Evolutionary conservation across 352 stramenopile genomes (phyloP).

Genomic region (Phytophthora boehmeriae): DNA sequence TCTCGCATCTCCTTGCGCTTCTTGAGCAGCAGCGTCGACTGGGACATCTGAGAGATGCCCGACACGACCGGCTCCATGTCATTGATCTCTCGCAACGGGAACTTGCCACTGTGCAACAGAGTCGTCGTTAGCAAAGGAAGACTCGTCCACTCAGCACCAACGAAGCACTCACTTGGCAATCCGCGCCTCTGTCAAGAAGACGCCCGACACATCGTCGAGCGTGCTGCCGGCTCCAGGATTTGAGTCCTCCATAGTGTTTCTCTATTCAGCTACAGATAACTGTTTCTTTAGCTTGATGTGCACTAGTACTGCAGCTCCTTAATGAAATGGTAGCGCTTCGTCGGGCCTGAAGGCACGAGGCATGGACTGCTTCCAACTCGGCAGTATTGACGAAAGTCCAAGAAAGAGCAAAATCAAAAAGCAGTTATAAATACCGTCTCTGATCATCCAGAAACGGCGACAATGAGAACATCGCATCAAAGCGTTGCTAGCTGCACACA

Average conservation of each 20-base stretch:
- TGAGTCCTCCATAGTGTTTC: constrained; percentile 24
- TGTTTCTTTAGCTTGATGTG: not conserved
- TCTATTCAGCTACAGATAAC: not conserved
- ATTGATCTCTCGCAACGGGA: constrained; percentile 59
- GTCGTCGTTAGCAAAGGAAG: not conserved
- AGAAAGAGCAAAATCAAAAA: too few relatives aligned
- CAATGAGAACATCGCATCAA: too few relatives aligned
- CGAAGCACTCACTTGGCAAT: constrained; percentile 51
- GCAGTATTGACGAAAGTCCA: not conserved
- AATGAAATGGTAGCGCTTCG: not conserved
- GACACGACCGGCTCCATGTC: constrained; percentile 82
- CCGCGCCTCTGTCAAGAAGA: constrained; percentile 81
- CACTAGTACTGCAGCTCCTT: not conserved
- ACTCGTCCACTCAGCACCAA: not conserved
- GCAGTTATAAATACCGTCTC: not conserved
- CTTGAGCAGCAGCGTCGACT: constrained; percentile 91
- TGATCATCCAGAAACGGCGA: not conserved
- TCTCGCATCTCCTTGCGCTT: constrained; percentile 94
- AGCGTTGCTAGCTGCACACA: too few relatives aligned
- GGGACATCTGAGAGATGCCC: constrained; percentile 87
- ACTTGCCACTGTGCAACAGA: constrained; percentile 41
- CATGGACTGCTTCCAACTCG: not conserved
- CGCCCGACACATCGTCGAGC: constrained; percentile 52
- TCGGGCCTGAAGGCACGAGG: not conserved
- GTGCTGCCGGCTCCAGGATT: constrained; percentile 32